phyloP scores from a whole-genome alignment of 495 filamentous ascomycete genomes.

The Aspergillus heteromorphus region DNA sequence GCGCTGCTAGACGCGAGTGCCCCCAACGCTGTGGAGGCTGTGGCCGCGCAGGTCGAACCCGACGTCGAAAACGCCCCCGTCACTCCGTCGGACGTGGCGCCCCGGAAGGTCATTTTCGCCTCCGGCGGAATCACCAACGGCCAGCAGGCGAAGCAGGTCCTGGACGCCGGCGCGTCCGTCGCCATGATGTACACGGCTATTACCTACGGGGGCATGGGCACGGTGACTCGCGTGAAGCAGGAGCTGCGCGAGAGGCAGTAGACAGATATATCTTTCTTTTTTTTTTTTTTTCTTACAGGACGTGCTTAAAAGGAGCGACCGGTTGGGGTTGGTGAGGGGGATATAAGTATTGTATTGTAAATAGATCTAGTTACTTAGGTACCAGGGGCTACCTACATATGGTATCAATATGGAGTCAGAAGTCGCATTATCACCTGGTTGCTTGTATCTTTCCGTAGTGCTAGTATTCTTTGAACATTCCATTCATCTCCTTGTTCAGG shows the following conservation, averaged over 20 bases:
- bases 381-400: too few species aligned
- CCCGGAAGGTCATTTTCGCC: conserved; percentile 82
- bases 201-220: conserved; percentile 81
- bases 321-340: not conserved
- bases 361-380: too few species aligned
- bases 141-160: conserved; percentile 66
- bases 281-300: too few species aligned
- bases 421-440: too few species aligned
- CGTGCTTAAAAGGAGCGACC: not conserved
- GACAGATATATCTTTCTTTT: too few species aligned
- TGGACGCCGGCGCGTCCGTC: conserved; percentile 81
- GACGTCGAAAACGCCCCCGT: conserved; percentile 14
- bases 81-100: conserved; percentile 17
- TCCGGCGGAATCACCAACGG: conserved; percentile 87
- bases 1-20: conserved; percentile 57
- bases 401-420: too few species aligned
- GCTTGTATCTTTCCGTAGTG: too few species aligned
- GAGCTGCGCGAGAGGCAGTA: conserved; percentile 66
- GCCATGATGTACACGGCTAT: conserved; percentile 81
- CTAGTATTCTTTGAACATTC: too few species aligned
- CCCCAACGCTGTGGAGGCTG: conserved; percentile 8
- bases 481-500: too few species aligned
- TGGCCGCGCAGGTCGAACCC: conserved; percentile 7
- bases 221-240: conserved; percentile 76
- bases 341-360: not conserved